Base-by-base conservation (phyloP, 2,329 filamentous ascomycete species). In the Aureobasidium sp. region DNA sequence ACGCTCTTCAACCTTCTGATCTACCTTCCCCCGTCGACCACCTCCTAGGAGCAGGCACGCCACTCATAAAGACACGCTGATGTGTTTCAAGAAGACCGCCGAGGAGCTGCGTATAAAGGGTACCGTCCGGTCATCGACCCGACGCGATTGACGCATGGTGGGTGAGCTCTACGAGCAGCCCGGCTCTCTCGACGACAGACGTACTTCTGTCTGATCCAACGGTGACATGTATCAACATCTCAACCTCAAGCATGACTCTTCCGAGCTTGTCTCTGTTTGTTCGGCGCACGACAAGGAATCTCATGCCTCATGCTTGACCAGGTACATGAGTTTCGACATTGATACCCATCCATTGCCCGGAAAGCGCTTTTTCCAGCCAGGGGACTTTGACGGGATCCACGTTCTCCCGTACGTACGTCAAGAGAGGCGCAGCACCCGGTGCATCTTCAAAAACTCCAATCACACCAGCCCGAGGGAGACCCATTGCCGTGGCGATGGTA, bases 391-490 rank as follows among this genome's bases (percentile, higher is more conserved):
- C 48, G 27, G 39, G 59, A 36, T n/a, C 59, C 20, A 55, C 48
- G 3, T 62, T 52, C 2, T 55, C 49, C 27, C 48, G 31, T 25
- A 63, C 64, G 34, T 66, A 66, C 3, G 52, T 52, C 25, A 64
- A 9, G 14, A 66, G 39, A 20, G 39, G 17, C 9, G 20, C 48
- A 37, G 59, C 48, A 20, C 60, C 31, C 56, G 57, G 52, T 3
- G 61, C 56, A 14, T 48, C 39, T 3, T 63, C 64, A 39, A 64
- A n/a, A 2, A 66, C 9, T 14, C 63, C 64, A 6, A 66, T 7
- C 7, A 65, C 52, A 25, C 63, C 61, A 29, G 57, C 64, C 15
- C 65, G 59, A 25, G 64, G 45, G 20, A 58, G 41, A 6, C 62
- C 55, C 36, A 66, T 39, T 17, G 55, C 56, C 11, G 57, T 39